Evolutionary conservation across 345 rosid genomes (phyloP).

Genomic region (Populus tremula): DNA sequence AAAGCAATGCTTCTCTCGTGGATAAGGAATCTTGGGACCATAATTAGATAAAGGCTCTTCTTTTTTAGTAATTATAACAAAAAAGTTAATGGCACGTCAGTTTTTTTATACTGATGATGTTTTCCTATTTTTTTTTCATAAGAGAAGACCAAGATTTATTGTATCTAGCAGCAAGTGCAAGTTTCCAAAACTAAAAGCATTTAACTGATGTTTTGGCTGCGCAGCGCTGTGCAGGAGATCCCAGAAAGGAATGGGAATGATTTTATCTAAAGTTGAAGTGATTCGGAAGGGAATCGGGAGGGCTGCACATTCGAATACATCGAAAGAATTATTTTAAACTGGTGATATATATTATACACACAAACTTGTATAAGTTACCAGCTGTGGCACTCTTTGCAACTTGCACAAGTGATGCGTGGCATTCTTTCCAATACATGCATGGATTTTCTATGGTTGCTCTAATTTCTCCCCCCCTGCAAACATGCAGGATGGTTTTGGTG

Average conservation of each 20-base stretch:
- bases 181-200: conserved; percentile 1
- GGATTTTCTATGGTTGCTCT: neutral
- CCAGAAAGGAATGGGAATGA: conserved; percentile 47
- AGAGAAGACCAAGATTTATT: neutral
- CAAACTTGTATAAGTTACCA: neutral
- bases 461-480: neutral
- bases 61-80: neutral
- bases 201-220: conserved; percentile 16
- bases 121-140: neutral
- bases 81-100: neutral
- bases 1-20: conserved; percentile 35
- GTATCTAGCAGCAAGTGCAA: neutral
- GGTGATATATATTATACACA: neutral
- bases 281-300: neutral
- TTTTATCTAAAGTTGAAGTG: neutral
- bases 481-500: neutral
- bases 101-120: neutral
- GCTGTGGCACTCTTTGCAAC: neutral
- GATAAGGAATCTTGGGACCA: conserved; percentile 36
- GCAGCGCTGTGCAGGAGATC: conserved; percentile 69
- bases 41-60: neutral
- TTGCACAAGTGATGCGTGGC: neutral
- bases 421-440: neutral
- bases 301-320: neutral
- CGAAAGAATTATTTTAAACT: neutral